phyloP scores from a whole-genome alignment of 768 basidiomycete species.

The Lactarius sanguifluus region DNA sequence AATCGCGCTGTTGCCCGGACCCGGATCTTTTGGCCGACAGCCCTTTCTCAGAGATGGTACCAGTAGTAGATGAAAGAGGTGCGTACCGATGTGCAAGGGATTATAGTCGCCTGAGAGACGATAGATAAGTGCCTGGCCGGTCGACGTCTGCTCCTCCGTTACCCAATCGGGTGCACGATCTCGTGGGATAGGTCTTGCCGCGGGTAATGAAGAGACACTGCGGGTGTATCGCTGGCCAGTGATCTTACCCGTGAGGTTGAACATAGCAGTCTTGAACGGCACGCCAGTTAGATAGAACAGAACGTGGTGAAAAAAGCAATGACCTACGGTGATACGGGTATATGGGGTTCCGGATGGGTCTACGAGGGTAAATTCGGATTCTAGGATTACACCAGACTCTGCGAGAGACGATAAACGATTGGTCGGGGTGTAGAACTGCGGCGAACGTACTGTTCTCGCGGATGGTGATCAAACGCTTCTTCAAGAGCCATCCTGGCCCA shows the following conservation, averaged over 20 bases:
- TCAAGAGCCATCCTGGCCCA: slow-evolving; percentile 78
- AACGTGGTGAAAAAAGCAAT: background rate
- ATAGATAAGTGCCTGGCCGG: slow-evolving; percentile 47
- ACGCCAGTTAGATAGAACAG: background rate
- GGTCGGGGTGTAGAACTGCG: background rate
- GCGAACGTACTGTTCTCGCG: slow-evolving; percentile 73
- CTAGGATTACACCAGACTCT: slow-evolving; percentile 78
- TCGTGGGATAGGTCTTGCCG: slow-evolving; percentile 39
- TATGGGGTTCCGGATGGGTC: slow-evolving; percentile 56
- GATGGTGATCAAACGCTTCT: slow-evolving; percentile 62
- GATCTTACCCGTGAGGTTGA: slow-evolving; percentile 46
- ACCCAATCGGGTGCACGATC: slow-evolving; percentile 45
- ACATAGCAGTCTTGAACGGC: slow-evolving; percentile 24
- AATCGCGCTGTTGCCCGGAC: slow-evolving; percentile 71
- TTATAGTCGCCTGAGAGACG: slow-evolving; percentile 55
- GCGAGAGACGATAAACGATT: background rate
- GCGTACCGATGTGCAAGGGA: slow-evolving; percentile 48
- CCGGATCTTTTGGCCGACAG: slow-evolving; percentile 64
- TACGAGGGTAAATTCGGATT: slow-evolving; percentile 60
- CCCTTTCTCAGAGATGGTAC: slow-evolving; percentile 51
- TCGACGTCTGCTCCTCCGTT: slow-evolving; percentile 41
- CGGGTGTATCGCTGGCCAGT: slow-evolving; percentile 43
- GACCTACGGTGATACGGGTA: slow-evolving; percentile 43
- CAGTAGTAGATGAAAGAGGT: background rate
- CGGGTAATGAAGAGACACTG: slow-evolving; percentile 39